These are phyloP conservation scores for Conidiobolus incongruus DNA, from an alignment of 371 early-diverging fungal species.

Conservation along the genomic window DNA sequence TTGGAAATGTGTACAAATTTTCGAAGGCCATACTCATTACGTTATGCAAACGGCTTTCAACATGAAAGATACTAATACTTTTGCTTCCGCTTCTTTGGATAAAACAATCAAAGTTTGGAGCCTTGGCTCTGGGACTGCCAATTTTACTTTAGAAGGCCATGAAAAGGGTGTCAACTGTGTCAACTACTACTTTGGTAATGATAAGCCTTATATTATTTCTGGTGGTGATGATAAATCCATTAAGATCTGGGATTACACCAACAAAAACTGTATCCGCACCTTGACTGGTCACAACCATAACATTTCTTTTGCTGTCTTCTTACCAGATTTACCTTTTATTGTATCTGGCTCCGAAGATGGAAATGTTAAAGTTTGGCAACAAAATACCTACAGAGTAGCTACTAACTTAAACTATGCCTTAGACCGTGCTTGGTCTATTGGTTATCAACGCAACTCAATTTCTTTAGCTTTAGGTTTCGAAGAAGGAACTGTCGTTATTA, in stretches of 20 bases:
- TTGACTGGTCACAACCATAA: constrained; percentile 97
- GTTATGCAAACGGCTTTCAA: constrained; percentile 94
- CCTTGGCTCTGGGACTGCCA: constrained; percentile 56
- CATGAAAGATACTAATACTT: constrained; percentile 92
- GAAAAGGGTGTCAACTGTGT: constrained; percentile 87
- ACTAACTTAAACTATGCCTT: constrained; percentile 90
- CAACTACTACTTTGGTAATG: constrained; percentile 86
- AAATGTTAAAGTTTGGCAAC: constrained; percentile 89
- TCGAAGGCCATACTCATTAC: constrained; percentile 97
- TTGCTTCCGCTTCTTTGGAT: constrained; percentile 87
- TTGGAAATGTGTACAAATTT: constrained; percentile 85
- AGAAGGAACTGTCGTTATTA: constrained; percentile 82
- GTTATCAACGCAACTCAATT: constrained; percentile 65
- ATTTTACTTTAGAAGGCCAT: constrained; percentile 88
- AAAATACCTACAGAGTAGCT: constrained; percentile 86
- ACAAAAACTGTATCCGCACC: constrained; percentile 91
- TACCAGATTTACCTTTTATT: constrained; percentile 94
- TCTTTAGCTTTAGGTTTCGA: constrained; percentile 88
- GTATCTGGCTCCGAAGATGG: constrained; percentile 95
- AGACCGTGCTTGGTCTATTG: constrained; percentile 89
- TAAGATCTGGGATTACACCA: constrained; percentile 99
- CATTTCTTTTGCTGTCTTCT: constrained; percentile 85
- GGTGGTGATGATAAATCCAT: constrained; percentile 84
- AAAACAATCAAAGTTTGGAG: constrained; percentile 85
- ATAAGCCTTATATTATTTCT: constrained; percentile 83